Evolutionary conservation across 371 early-diverging fungal species (phyloP), one percentile per base, ranked within the genome.

Genomic region (Actinomucor elegans): DNA sequence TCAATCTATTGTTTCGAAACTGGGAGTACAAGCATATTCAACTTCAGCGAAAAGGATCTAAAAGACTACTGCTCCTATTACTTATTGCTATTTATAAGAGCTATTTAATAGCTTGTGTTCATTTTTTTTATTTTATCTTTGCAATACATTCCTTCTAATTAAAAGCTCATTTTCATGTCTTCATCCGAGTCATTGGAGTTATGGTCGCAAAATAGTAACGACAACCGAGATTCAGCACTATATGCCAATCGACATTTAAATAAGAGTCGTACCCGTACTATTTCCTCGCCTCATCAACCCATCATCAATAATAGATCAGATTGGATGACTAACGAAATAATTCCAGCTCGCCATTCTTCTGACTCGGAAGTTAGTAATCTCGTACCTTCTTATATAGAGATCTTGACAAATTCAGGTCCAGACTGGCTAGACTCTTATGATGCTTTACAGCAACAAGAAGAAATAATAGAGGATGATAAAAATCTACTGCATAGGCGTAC

Each of bases 391-490:
- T 59, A 52, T 34, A 27, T 40, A 11, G 59, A 59, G 15, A 46
- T 59, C 11, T 34, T 59, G 33, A 52, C 27, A 10, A 41, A 12
- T 12, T 29, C 46, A 18, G 45, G 34, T 8, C 52, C 52, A 21
- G 48, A 52, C 14, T 59, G 59, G 59, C 12, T 52, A n/a, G 59
- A 52, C n/a, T 18, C 38, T 11, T 50, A 57, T 11, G 49, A 57
- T 14, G 41, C 17, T 41, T 35, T 35, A 11, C 43, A 26, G 14
- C 43, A 15, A 44, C 20, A 33, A 33, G 20, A 24, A 14, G 36
- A n/a, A n/a, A n/a, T n/a, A n/a, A n/a, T n/a, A n/a, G n/a, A n/a
- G n/a, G n/a, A n/a, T n/a, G n/a, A n/a, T n/a, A n/a, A n/a, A n/a
- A n/a, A n/a, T n/a, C 23, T 11, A 53, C 29, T 3, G 28, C 36